These are phyloP conservation scores for Thelephora aurantiotincta DNA, from an alignment of 768 basidiomycete species.

Conservation along the genomic window DNA sequence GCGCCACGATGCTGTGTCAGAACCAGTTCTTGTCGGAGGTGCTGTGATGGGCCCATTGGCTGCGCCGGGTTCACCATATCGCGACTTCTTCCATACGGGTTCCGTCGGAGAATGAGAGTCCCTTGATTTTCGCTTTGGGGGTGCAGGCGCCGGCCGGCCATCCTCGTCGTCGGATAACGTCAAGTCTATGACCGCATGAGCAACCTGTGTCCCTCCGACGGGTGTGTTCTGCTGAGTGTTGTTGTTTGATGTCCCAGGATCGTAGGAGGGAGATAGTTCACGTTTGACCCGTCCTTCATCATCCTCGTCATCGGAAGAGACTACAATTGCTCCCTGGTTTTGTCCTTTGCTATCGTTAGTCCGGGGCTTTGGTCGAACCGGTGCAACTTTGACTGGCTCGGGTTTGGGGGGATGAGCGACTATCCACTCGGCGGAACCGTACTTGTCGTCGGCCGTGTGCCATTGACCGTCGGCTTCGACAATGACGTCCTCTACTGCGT, in stretches of 20 bases:
- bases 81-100: constrained; percentile 62
- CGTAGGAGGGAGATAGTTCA: constrained; percentile 56
- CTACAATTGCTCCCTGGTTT: constrained; percentile 50
- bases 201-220: constrained; percentile 15
- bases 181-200: constrained; percentile 63
- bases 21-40: not conserved
- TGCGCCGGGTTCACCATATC: constrained; percentile 16
- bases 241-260: not conserved
- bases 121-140: constrained; percentile 46
- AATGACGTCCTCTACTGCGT: constrained; percentile 80
- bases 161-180: constrained; percentile 76
- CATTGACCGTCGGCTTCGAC: constrained; percentile 93
- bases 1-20: constrained; percentile 1
- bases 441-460: constrained; percentile 86
- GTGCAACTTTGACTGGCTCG: constrained; percentile 2
- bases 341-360: constrained; percentile 29
- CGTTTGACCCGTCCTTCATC: constrained; percentile 67
- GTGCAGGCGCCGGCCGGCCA: constrained; percentile 19
- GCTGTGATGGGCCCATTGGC: constrained; percentile 1
- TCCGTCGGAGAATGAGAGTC: constrained; percentile 43
- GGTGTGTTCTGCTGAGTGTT: constrained; percentile 2
- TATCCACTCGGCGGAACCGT: constrained; percentile 62
- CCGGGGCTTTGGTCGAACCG: constrained; percentile 9
- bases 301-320: constrained; percentile 61
- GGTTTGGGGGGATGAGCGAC: constrained; percentile 26